phyloP scores from a whole-genome alignment of 495 filamentous ascomycete genomes.

The Astrothelium subdiscretum region DNA sequence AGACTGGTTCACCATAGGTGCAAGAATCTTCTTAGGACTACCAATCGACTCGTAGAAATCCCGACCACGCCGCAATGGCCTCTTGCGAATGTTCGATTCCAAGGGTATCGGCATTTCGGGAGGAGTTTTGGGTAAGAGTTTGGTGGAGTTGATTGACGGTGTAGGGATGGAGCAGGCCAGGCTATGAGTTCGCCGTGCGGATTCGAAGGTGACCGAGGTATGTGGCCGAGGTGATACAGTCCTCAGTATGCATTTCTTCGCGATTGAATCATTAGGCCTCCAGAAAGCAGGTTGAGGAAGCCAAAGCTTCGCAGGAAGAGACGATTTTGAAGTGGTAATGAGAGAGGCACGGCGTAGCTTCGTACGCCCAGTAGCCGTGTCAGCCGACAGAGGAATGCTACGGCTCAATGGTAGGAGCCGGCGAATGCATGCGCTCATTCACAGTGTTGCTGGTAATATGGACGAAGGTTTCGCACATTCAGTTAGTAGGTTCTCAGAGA shows the following conservation, averaged over 20 bases:
- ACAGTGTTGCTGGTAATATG: too few species aligned
- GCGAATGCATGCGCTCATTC: neutral
- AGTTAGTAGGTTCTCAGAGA: too few species aligned
- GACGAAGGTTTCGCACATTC: too few species aligned
- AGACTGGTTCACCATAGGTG: slow-evolving; percentile 96
- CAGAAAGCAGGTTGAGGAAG: too few species aligned
- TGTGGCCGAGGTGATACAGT: neutral
- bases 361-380: neutral
- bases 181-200: neutral
- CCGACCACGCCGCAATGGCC: slow-evolving; percentile 38
- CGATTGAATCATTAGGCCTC: too few species aligned
- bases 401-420: neutral
- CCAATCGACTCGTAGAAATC: slow-evolving; percentile 91
- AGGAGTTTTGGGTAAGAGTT: neutral
- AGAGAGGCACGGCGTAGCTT: neutral
- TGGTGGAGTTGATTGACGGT: neutral
- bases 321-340: too few species aligned
- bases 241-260: too few species aligned
- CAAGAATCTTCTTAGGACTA: slow-evolving; percentile 77
- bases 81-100: neutral
- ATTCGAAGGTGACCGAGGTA: neutral
- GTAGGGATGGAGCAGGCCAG: neutral
- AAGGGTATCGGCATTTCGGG: neutral
- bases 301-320: too few species aligned
- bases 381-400: neutral